Evolutionary conservation across 164 flowering plant species (phyloP).

Genomic region (Sextonia rubra): DNA sequence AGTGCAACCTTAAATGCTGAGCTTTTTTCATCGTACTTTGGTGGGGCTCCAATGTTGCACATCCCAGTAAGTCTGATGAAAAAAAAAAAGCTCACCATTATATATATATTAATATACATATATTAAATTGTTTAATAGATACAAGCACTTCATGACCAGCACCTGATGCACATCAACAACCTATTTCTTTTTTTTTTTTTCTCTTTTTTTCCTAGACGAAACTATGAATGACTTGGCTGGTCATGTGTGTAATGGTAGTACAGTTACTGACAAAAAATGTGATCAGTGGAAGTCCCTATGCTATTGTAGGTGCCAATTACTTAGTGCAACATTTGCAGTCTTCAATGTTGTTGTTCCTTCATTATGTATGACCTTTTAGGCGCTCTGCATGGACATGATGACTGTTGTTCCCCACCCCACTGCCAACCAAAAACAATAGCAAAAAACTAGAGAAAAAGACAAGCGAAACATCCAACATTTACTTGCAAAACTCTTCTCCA

Average conservation of each 20-base stretch:
- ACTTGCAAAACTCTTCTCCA: no score
- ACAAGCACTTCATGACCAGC: background rate
- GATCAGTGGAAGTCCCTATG: background rate
- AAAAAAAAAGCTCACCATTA: background rate
- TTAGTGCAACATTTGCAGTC: background rate
- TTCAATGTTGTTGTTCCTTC: background rate
- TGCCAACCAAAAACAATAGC: no score
- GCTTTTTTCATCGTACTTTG: conserved; percentile 81
- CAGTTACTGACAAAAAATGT: background rate
- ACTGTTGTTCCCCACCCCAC: no score
- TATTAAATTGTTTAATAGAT: no score
- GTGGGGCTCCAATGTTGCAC: conserved; percentile 82
- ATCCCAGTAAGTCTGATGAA: conserved; percentile 68
- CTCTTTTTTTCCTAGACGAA: background rate
- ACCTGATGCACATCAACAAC: background rate
- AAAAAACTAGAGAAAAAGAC: no score
- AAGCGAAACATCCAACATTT: no score
- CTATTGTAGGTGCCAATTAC: background rate
- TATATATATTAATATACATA: no score
- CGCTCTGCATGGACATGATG: no score
- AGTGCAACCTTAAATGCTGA: conserved; percentile 94
- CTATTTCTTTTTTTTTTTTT: background rate
- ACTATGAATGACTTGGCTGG: background rate
- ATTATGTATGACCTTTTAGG: background rate
- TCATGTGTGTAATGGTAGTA: background rate